Conservation (phyloP, 2,329 filamentous ascomycete genomes). For the Pseudogymnoascus sp. region DNA sequence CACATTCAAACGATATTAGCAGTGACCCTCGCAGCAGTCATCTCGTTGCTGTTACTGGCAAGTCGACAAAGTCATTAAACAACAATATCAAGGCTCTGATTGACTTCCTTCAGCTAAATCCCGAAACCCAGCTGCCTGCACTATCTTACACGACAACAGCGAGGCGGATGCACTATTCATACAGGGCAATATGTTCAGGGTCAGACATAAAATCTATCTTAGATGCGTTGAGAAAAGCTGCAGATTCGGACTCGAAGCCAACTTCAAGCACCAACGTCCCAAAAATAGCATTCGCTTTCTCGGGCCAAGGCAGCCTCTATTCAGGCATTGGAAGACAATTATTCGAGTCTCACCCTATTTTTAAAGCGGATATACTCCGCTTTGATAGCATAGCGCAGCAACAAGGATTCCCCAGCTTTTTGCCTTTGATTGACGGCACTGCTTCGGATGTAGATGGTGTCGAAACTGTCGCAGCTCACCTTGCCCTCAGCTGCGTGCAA, state of each 20-base stretch:
- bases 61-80: conserved; percentile 21
- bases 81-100: conserved; percentile 21
- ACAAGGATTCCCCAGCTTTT: conserved; percentile 8
- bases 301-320: conserved; percentile 32
- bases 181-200: conserved; percentile 42
- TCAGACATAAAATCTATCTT: conserved; percentile 25
- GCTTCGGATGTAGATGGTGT: conserved; percentile 33
- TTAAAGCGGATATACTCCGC: background rate
- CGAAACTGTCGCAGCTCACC: conserved; percentile 42
- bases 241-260: conserved; percentile 40
- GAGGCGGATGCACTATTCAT: conserved; percentile 50
- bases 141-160: conserved; percentile 18
- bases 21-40: conserved; percentile 36
- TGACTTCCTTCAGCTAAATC: conserved; percentile 20
- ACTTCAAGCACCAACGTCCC: background rate
- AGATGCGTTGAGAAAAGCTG: conserved; percentile 17
- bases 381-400: background rate
- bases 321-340: background rate
- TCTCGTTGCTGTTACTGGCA: conserved; percentile 41
- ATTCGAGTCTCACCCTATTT: conserved; percentile 30
- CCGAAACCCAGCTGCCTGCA: conserved; percentile 11
- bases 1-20: background rate
- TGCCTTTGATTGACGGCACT: conserved; percentile 35
- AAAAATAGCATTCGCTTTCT: conserved; percentile 24
- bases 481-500: conserved; percentile 44